Conservation (phyloP, 176 grass and related monocot genomes). For the maize (Zea mays) region Zm-B73-REFERENCE-NAM-5.0 NC_050099.1:50373001-50373500, state of each 20-base stretch:
- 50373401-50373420: slow-evolving; percentile 74
- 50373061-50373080: slow-evolving; percentile 12
- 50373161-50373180: slow-evolving; percentile 73
- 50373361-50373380: slow-evolving; percentile 13
- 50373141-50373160: slow-evolving; percentile 61
- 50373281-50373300: not conserved
- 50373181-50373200: slow-evolving; percentile 70
- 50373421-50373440: slow-evolving; percentile 82
- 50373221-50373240: slow-evolving; percentile 53
- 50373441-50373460: slow-evolving; percentile 77
- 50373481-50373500: slow-evolving; percentile 3
- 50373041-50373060: slow-evolving; percentile 86
- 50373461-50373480: slow-evolving; percentile 73
- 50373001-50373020: slow-evolving; percentile 87
- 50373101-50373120: not conserved
- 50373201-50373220: slow-evolving; percentile 74
- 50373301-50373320: not conserved
- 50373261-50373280: not conserved
- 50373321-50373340: not conserved
- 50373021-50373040: slow-evolving; percentile 93
- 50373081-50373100: not conserved
- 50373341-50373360: not conserved
- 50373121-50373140: not conserved
- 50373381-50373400: slow-evolving; percentile 35
- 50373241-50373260: slow-evolving; percentile 18